Percentiles rank a stretch among this genome's conserved stretches.
Evolutionary conservation across 805 yeast species (phyloP).

Genomic region (Komagataella populi): DNA sequence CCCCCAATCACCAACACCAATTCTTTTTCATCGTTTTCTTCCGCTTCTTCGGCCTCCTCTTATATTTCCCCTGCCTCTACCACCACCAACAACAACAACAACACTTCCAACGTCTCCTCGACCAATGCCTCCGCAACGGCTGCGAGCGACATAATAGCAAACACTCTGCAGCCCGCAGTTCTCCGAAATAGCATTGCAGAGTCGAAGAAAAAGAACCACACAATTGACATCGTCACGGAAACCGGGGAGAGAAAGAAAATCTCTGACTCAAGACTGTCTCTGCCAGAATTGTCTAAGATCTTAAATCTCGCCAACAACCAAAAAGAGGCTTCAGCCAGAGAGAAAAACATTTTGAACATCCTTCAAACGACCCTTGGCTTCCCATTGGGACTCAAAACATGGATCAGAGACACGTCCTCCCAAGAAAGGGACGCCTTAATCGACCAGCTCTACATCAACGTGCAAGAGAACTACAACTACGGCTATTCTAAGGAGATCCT

Average conservation of each 20-base stretch:
- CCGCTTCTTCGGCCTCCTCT: background rate
- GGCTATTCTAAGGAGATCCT: slow-evolving; percentile 40
- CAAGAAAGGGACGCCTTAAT: slow-evolving; percentile 35
- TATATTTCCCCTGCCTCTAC: background rate
- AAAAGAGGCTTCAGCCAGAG: slow-evolving; percentile 44
- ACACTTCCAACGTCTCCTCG: background rate
- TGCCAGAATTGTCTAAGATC: slow-evolving; percentile 39
- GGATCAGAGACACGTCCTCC: slow-evolving; percentile 69
- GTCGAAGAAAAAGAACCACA: background rate
- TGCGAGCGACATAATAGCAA: background rate
- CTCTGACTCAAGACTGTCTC: slow-evolving; percentile 41
- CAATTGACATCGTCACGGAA: background rate
- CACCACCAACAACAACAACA: background rate
- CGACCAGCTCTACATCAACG: slow-evolving; percentile 30
- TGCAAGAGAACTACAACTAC: slow-evolving; percentile 30
- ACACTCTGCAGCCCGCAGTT: background rate
- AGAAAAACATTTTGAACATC: slow-evolving; percentile 35
- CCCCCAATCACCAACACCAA: background rate
- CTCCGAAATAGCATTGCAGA: background rate
- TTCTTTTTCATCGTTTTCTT: background rate
- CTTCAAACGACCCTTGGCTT: slow-evolving; percentile 50
- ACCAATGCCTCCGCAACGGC: background rate
- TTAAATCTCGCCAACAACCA: slow-evolving; percentile 31
- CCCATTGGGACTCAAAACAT: slow-evolving; percentile 64
- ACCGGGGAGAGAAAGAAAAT: slow-evolving; percentile 10